These are phyloP conservation scores for Brassica carinata DNA, from an alignment of 345 rosid genomes.

Conservation along the genomic window DNA sequence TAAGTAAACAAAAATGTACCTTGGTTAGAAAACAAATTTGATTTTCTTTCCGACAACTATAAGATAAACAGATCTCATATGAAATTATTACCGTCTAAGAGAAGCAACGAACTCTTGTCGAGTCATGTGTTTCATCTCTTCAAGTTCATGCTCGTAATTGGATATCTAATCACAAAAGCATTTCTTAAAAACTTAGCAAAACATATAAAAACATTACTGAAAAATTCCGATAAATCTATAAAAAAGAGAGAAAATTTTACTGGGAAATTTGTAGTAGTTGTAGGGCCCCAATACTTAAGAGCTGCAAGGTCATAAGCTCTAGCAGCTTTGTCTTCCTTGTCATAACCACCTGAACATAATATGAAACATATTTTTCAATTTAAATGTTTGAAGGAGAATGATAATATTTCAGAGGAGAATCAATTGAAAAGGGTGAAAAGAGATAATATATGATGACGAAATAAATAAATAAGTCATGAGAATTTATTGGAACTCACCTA, in stretches of 20 bases:
- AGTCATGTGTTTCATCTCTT: constrained; percentile 91
- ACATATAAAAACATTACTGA: background rate
- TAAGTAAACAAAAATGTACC: background rate
- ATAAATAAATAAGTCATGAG: background rate
- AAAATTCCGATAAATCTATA: background rate
- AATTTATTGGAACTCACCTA: constrained; percentile 61
- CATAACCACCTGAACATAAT: constrained; percentile 77
- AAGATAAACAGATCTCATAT: background rate
- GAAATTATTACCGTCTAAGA: constrained; percentile 62
- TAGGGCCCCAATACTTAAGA: constrained; percentile 97
- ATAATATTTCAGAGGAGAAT: constrained; percentile 4
- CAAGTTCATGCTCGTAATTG: constrained; percentile 79
- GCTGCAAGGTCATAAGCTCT: constrained; percentile 97
- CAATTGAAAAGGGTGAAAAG: background rate
- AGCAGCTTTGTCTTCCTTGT: constrained; percentile 92
- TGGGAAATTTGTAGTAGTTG: constrained; percentile 88
- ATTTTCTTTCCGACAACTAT: background rate
- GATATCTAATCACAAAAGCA: constrained; percentile 47
- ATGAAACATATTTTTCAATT: background rate
- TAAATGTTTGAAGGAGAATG: background rate
- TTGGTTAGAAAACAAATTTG: background rate
- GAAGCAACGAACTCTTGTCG: constrained; percentile 97
- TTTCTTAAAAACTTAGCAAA: background rate
- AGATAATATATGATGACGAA: background rate
- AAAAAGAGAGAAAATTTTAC: constrained; percentile 32